Evolutionary conservation across 1,284 basidiomycete genomes (phyloP), one percentile per base, ranked within the genome.

Genomic region (Tilletia horrida): DNA sequence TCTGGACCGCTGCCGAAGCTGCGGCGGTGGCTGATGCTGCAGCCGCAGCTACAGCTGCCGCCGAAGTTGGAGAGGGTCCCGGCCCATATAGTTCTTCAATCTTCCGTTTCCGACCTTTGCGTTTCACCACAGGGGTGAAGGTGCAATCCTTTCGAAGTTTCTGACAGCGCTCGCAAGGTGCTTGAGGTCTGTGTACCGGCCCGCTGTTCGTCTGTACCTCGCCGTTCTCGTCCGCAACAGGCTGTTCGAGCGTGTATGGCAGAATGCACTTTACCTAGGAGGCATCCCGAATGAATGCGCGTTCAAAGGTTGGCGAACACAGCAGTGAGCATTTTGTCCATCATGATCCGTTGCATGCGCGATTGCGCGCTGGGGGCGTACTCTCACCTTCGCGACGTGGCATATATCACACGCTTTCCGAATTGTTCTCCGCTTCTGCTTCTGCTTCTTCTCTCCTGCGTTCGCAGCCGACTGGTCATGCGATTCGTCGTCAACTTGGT

Each of bases 401-500:
- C 55, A 59, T 25, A 59, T 25, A 59, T 59, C 55, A n/a, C 55
- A 59, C 8, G 55, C 55, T 40, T 59, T 59, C 27, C 55, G 55
- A 27, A 59, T 59, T 25, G 55, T 59, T 27, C 55, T 59, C 16
- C 55, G 55, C 50, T 18, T 14, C 21, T 55, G 25, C 4, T 40
- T 31, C 7, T 14, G 55, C 16, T 16, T 31, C 16, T 29, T 59
- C 18, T 9, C 27, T 14, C 27, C 23, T 1, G 23, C 23, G 23
- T 13, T 11, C 21, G n/a, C 21, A 13, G 6, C 50, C 23, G 21
- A 25, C 23, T 27, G 21, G 14, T 52, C 50, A 9, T 52, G 23
- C 11, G 50, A 27, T 35, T 25, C 18, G 25, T 27, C 21, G 21
- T 18, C 18, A 25, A 3, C 3, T 7, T 7, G 8, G 50, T 23